Base-by-base conservation (phyloP, 2,329 filamentous ascomycete species). In the Phialocephala subalpina region DNA sequence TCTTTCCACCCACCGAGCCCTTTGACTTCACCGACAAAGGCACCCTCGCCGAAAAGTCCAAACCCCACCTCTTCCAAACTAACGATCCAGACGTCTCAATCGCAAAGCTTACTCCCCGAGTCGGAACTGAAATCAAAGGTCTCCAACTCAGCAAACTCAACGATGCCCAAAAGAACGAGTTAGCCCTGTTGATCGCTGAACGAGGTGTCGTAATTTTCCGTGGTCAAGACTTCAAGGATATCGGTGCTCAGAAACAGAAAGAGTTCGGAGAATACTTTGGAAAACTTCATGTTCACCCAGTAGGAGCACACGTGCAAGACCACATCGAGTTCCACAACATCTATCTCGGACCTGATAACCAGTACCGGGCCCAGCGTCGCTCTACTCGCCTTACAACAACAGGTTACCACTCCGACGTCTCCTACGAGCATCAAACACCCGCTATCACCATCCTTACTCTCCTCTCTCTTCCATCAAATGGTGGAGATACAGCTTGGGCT, bases 1-100 rank as follows among this genome's bases (percentile, higher is more conserved):
- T 82, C 68, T 91, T 88, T 70, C 82, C 86, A 60, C 89, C 91
- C 7, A 82, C 92, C 3, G 80, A 88, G 67, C 86, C 85, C 0
- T 94, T 93, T 72, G 83, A 90, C 74, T 89, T 92, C 76, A 85
- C 87, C 68, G 91, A 94, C 64, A 90, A 90, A 71, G 91, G 91
- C 71, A 90, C 88, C 72, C 87, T 92, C 70, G 91, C 91, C 55
- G 90, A 94, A 73, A 81, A 86, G 1, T 79, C 82, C 1, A 92
- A 90, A 72, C 84, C 87, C 0, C 90, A 93, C 70, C 85, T 94
- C 1, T 80, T 94, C 1, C 70, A 71, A 91, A 73, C 92, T 94
- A 80, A 91, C 93, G 64, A 91, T 93, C 71, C 91, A 90, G 12
- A 91, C 1, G 75, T 77, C 1, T 74, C 69, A 25, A 79, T 89